These are phyloP conservation scores for Giardia muris DNA, from an alignment of 208 protist genomes.

Conservation along the genomic window DNA sequence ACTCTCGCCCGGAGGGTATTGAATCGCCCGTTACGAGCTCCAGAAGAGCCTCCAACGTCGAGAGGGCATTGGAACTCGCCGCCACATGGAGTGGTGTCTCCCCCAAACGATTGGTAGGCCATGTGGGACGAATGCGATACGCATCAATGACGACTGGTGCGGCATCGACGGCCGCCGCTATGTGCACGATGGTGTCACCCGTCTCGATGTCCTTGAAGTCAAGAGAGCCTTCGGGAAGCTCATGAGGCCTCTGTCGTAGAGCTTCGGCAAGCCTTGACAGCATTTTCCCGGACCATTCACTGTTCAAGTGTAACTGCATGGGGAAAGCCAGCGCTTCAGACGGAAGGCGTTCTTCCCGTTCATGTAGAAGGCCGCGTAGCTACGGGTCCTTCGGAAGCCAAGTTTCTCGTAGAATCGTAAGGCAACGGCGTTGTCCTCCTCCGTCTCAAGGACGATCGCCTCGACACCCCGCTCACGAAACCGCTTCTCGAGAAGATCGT, in stretches of 20 bases:
- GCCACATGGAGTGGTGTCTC: not conserved
- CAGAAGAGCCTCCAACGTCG: not conserved
- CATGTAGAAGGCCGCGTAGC: constrained; percentile 15
- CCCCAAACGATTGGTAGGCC: not conserved
- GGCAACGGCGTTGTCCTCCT: constrained; percentile 8
- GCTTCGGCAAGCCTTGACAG: not conserved
- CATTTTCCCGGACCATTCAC: not conserved
- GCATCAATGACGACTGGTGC: not conserved
- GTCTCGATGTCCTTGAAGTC: not conserved
- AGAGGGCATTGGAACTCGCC: not conserved
- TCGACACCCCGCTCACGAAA: not conserved
- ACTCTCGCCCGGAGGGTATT: not conserved
- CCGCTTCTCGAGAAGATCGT: not conserved
- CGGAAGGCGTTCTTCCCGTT: constrained; percentile 25
- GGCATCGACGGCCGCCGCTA: not conserved
- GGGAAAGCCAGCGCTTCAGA: constrained; percentile 12
- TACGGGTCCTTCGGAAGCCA: not conserved
- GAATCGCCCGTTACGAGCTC: no score
- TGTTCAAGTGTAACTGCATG: not conserved
- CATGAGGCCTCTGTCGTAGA: no score
- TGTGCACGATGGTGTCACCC: not conserved
- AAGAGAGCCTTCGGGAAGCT: no score
- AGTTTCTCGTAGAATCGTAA: constrained; percentile 23
- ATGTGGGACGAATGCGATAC: not conserved
- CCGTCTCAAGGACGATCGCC: constrained; percentile 26